phyloP scores from a whole-genome alignment of 2,329 filamentous ascomycete species.

The Lojkania enalia region DNA sequence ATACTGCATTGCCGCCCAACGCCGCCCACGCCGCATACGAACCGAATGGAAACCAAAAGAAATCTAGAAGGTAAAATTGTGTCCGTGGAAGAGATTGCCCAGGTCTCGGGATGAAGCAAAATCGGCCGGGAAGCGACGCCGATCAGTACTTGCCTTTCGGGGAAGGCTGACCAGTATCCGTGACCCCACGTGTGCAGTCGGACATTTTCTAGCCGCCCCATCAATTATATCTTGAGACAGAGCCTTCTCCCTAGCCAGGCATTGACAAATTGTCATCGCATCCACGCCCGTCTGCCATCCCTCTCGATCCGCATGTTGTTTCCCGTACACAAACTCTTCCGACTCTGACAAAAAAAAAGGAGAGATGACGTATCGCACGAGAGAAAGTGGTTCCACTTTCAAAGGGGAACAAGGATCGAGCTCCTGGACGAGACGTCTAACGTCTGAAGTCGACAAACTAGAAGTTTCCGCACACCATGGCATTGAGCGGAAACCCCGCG shows the following conservation, averaged over 20 bases:
- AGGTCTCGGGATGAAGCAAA: not conserved
- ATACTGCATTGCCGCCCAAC: conserved; percentile 20
- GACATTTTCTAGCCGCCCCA: conserved; percentile 21
- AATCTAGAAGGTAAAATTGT: not conserved
- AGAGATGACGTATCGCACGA: conserved; percentile 25
- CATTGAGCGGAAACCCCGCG: conserved; percentile 37
- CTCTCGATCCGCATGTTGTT: conserved; percentile 11
- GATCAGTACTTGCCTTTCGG: conserved; percentile 22
- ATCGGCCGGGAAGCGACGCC: too few species aligned
- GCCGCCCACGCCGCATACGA: conserved; percentile 6
- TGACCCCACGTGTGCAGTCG: conserved; percentile 23
- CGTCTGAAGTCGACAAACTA: conserved; percentile 30
- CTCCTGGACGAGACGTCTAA: conserved; percentile 29
- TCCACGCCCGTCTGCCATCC: conserved; percentile 10
- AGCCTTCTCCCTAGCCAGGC: conserved; percentile 17
- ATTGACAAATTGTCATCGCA: conserved; percentile 19
- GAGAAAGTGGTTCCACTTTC: conserved; percentile 15
- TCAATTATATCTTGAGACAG: conserved; percentile 20
- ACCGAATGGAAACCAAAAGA: not conserved
- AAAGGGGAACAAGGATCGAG: conserved; percentile 15
- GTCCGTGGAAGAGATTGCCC: not conserved
- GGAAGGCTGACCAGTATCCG: conserved; percentile 14
- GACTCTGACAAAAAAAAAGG: conserved; percentile 10
- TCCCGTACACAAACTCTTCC: conserved; percentile 19
- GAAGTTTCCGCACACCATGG: conserved; percentile 34